Evolutionary conservation across 129 eudicot species (phyloP), one percentile per base, ranked within the genome.

Genomic region (Arctium minus): DNA sequence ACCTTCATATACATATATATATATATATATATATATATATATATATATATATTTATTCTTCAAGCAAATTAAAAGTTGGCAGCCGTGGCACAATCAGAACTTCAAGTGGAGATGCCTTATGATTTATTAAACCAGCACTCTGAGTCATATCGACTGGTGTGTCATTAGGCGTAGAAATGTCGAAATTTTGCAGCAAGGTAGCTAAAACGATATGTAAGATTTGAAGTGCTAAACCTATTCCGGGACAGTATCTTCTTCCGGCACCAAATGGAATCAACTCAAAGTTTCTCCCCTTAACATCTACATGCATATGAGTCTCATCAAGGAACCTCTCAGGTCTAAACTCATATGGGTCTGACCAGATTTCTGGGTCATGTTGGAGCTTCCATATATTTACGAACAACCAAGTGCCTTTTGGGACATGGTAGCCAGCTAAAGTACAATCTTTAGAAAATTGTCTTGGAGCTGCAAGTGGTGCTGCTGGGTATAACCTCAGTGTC

Each of bases 251-350:
- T 64, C 93, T 87, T 60, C 91, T 46, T 0, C 93, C 90, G 4
- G 89, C 89, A 9, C 93, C 89, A 36, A 87, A 90, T 33, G 93
- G 93, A 9, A 90, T 80, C 60, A 87, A 82, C 86, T 87, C 91
- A 50, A 85, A 90, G 79, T 87, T 89, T 60, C 71, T 62, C 30
- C 93, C 93, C 44, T 69, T 46, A 9, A 87, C 53, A 73, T 87
- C 93, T 53, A 85, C 13, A 72, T 72, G 75, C 42, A 39, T 35
- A 72, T 72, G 75, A 11, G 81, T 82, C 65, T 85, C 81, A 6
- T 33, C 84, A 69, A 85, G 17, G 33, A 90, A 90, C 72, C 93
- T 87, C 84, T 87, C 88, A 0, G 93, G 93, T n/a, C 64, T 64
- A 70, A 90, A 87, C 3, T 50, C 74, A 48, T 77, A 31, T 12